Conservation (phyloP, 352 stramenopile genomes). For the Phytophthora fragariae region DNA sequence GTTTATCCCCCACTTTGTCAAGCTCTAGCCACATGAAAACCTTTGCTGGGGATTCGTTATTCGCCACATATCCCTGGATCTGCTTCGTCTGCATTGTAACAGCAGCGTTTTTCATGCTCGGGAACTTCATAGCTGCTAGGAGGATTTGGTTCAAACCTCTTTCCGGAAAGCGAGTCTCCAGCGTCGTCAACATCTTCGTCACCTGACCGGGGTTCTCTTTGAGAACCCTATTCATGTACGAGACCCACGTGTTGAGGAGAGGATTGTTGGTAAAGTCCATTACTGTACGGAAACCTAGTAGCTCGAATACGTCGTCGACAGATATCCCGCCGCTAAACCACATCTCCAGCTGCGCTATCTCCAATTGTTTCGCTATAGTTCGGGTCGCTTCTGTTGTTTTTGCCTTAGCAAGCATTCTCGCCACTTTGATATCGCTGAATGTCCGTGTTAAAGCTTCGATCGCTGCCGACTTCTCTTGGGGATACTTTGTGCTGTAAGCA, state of each 20-base stretch:
- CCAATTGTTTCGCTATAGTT: not conserved
- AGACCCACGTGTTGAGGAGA: not conserved
- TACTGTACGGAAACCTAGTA: not conserved
- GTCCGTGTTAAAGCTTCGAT: not conserved
- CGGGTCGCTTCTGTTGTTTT: not conserved
- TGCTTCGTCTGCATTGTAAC: not conserved
- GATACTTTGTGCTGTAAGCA: not conserved
- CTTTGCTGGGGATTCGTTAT: not conserved
- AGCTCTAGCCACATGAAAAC: not conserved
- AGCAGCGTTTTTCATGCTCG: not conserved
- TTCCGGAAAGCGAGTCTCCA: not conserved
- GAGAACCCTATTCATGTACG: not conserved
- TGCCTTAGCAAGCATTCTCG: not conserved
- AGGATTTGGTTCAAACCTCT: not conserved
- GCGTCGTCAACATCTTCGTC: not conserved
- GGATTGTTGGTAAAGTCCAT: not conserved
- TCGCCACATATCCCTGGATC: not conserved
- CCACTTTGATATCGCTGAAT: not conserved
- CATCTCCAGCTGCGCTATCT: not conserved
- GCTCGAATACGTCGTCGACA: not conserved
- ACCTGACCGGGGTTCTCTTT: not conserved
- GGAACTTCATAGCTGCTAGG: not conserved
- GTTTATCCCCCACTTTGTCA: not conserved
- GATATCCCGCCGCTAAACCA: not conserved
- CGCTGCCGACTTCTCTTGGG: not conserved